These are phyloP conservation scores for Chalciporus sphaerocephalus DNA, from an alignment of 768 basidiomycete species.

Conservation along the genomic window DNA sequence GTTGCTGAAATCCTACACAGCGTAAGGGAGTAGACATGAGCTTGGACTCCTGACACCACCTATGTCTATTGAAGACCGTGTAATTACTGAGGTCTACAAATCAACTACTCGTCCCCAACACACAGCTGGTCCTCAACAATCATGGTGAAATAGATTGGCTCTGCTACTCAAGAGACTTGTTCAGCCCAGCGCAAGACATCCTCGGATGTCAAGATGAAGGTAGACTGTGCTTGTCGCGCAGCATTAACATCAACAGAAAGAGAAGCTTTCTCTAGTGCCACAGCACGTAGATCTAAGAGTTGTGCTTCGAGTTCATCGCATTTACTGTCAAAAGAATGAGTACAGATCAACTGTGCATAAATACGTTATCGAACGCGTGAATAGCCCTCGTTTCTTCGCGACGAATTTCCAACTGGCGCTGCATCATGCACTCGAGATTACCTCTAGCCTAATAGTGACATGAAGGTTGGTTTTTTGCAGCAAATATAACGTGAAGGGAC, in stretches of 20 bases:
- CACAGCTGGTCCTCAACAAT: background rate
- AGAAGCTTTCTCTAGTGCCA: constrained; percentile 14
- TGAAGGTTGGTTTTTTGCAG: constrained; percentile 1
- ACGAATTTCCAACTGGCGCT: constrained; percentile 68
- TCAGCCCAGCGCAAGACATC: constrained; percentile 61
- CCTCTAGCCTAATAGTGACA: constrained; percentile 58
- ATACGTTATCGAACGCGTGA: constrained; percentile 51
- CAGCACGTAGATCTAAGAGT: constrained; percentile 49
- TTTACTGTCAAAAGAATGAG: constrained; percentile 43
- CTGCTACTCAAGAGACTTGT: constrained; percentile 30
- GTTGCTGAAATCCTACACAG: background rate
- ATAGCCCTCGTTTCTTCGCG: constrained; percentile 65
- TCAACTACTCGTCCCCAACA: background rate
- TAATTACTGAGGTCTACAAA: background rate
- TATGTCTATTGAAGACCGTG: background rate
- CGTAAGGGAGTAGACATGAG: too few species aligned
- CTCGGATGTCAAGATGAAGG: constrained; percentile 18
- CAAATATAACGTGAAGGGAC: constrained; percentile 10
- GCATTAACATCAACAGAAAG: background rate
- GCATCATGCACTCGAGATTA: constrained; percentile 80
- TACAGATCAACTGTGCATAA: background rate
- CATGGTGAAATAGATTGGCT: background rate
- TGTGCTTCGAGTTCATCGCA: constrained; percentile 67
- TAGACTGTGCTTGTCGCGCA: constrained; percentile 11
- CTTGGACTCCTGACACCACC: constrained; percentile 21